phyloP scores from a whole-genome alignment of 139 green algal genomes.

The Zygnema circumcarinatum region DNA sequence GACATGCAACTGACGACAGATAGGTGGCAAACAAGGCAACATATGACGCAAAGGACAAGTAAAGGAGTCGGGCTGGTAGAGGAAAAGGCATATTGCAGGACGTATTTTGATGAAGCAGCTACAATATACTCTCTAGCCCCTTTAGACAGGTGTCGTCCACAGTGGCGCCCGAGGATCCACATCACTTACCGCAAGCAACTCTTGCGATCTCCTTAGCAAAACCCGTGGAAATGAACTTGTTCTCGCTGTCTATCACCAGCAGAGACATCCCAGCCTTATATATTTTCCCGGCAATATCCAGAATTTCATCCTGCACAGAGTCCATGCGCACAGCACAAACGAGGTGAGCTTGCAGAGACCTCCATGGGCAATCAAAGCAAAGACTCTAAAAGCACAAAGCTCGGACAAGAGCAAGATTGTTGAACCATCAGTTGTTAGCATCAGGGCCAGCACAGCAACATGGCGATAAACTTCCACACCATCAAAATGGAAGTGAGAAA shows the following conservation, averaged over 20 bases:
- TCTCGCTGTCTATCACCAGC: conserved; percentile 99
- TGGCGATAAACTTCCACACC: too few relatives aligned
- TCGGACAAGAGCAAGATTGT: conserved; percentile 11
- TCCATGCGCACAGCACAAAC: not conserved
- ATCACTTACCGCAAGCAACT: conserved; percentile 66
- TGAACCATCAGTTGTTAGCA: not conserved
- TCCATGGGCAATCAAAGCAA: not conserved
- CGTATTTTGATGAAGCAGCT: too few relatives aligned
- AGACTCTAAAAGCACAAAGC: conserved; percentile 24
- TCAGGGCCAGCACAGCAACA: too few relatives aligned
- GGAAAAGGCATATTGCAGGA: too few relatives aligned
- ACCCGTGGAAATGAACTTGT: conserved; percentile 99
- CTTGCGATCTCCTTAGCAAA: conserved; percentile 98
- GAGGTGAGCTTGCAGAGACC: not conserved
- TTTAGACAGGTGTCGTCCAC: too few relatives aligned
- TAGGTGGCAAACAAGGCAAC: conserved; percentile 32
- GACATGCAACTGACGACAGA: conserved; percentile 12
- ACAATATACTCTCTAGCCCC: too few relatives aligned
- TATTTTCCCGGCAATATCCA: conserved; percentile 92
- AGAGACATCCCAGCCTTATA: conserved; percentile 78
- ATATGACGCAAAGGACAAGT: not conserved
- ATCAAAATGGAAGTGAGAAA: too few relatives aligned
- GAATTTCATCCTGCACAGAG: conserved; percentile 70
- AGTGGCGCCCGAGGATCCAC: too few relatives aligned
- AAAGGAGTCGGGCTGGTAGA: not conserved